These are phyloP conservation scores for Colletotrichum graminicola DNA, from an alignment of 2,329 filamentous ascomycete species.

Conservation along the genomic window DNA sequence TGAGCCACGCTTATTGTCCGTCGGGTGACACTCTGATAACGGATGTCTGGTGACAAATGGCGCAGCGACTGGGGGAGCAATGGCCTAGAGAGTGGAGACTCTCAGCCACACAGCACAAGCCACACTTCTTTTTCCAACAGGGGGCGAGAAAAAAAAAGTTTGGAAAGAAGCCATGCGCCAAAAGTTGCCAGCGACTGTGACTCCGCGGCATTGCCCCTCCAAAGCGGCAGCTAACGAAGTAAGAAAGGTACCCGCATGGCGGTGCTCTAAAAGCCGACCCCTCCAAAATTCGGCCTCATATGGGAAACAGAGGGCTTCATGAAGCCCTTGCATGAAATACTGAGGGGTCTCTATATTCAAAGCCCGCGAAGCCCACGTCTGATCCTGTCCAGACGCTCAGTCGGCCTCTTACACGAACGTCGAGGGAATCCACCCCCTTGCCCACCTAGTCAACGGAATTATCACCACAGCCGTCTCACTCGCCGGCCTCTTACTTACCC, in stretches of 20 bases:
- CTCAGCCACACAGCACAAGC: constrained; percentile 23
- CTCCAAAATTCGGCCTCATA: constrained; percentile 31
- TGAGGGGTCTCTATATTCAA: constrained; percentile 25
- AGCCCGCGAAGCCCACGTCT: constrained; percentile 18
- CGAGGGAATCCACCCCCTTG: constrained; percentile 1
- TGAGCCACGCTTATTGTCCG: background rate
- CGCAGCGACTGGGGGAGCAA: constrained; percentile 23
- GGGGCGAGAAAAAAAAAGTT: background rate
- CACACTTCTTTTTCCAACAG: constrained; percentile 12
- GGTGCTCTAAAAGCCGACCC: constrained; percentile 14
- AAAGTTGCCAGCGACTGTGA: background rate
- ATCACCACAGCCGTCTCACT: constrained; percentile 16
- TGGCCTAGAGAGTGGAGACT: background rate
- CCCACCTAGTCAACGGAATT: background rate
- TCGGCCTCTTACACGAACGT: constrained; percentile 22
- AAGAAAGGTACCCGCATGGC: constrained; percentile 32
- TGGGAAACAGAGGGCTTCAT: constrained; percentile 16
- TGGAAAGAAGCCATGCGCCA: constrained; percentile 5
- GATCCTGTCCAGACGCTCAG: constrained; percentile 9
- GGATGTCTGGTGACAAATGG: constrained; percentile 40
- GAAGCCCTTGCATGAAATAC: constrained; percentile 31
- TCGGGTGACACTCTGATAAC: constrained; percentile 28
- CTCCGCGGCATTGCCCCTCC: constrained; percentile 13
- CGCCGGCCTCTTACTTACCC: constrained; percentile 3
- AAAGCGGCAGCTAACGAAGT: constrained; percentile 18